Evolutionary conservation across 83 land plant genomes (phyloP).

Genomic region (Thuja plicata): DNA sequence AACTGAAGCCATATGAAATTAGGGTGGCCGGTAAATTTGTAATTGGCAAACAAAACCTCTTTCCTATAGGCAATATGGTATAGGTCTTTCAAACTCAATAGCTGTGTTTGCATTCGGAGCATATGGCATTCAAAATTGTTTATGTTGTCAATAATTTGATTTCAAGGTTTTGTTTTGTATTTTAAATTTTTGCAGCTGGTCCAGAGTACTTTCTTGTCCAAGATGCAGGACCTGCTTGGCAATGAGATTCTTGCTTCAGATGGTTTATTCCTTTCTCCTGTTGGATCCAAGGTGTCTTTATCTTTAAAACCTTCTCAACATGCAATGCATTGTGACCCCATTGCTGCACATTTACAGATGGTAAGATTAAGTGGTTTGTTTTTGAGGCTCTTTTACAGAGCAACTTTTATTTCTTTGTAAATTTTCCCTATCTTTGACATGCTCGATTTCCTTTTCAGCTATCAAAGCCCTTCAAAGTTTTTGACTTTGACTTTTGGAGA

Average conservation of each 20-base stretch:
- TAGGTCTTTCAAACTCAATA: neutral
- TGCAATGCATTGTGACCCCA: conserved; percentile 82
- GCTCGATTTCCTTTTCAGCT: conserved; percentile 40
- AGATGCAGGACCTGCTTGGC: conserved; percentile 67
- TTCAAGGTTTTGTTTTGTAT: neutral
- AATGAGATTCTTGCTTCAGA: conserved; percentile 61
- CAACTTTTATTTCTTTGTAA: neutral
- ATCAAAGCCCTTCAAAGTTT: conserved; percentile 89
- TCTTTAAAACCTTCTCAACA: conserved; percentile 42
- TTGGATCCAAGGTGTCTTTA: conserved; percentile 32
- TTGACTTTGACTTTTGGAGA: conserved; percentile 87
- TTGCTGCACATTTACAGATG: conserved; percentile 52
- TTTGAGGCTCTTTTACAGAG: neutral
- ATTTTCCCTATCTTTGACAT: neutral
- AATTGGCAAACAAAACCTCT: neutral
- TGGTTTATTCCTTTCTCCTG: conserved; percentile 64
- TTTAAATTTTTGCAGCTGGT: conserved; percentile 72
- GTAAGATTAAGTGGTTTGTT: conserved; percentile 33
- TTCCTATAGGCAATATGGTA: too few species aligned
- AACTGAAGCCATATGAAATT: neutral
- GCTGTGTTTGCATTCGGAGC: conserved; percentile 2
- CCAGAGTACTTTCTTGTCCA: conserved; percentile 65
- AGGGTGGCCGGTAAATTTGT: neutral
- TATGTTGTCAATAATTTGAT: neutral
- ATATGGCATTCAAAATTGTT: neutral